Base-by-base conservation (phyloP, 257 asterid genomes). In the Gynochthodes officinalis region DNA sequence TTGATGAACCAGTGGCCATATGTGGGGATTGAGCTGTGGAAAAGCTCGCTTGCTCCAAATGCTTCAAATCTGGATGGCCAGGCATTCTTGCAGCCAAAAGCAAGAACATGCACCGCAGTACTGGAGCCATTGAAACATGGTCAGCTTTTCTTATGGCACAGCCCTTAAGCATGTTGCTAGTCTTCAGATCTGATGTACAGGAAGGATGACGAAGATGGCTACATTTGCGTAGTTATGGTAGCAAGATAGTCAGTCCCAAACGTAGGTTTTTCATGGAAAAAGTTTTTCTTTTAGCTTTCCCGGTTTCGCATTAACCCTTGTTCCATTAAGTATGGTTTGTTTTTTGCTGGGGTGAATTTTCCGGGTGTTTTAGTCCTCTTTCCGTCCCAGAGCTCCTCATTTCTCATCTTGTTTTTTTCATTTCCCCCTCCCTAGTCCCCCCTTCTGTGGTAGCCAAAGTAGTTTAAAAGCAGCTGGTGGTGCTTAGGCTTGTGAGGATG, bases 141-240 rank as follows among this genome's bases (percentile, higher is more conserved):
- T 44, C 48, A 25, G 40, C 35, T 61, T 64, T 58, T 57, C 53
- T 61, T 14, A 25, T 67, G 27, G 14, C 65, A 16, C 13, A 1
- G 32, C 33, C 27, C 62, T 37, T 39, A 8, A 46, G 74, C 40
- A 21, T 42, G 39, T 58, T 18, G 39, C 39, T 23, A 33, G 30
- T 63, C 42, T 35, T 8, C 43, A 14, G 54, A 52, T 60, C 46
- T 59, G 21, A 67, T 67, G 74, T 75, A 68, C 70, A 68, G 62
- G 58, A n/a, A 35, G 50, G 50, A 37, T 43, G 44, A 15, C 35
- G 46, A 37, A 25, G 57, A 33, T 35, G 27, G 35, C 43, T 69
- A 50, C 48, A 46, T 30, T 15, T 32, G 21, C n/a, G 12, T 33
- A 48, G 60, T 39, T 30, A 35, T 39, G 16, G 53, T 39, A 42